Conservation (phyloP, 2,329 filamentous ascomycete species). For the Acrodontium crateriforme region DNA sequence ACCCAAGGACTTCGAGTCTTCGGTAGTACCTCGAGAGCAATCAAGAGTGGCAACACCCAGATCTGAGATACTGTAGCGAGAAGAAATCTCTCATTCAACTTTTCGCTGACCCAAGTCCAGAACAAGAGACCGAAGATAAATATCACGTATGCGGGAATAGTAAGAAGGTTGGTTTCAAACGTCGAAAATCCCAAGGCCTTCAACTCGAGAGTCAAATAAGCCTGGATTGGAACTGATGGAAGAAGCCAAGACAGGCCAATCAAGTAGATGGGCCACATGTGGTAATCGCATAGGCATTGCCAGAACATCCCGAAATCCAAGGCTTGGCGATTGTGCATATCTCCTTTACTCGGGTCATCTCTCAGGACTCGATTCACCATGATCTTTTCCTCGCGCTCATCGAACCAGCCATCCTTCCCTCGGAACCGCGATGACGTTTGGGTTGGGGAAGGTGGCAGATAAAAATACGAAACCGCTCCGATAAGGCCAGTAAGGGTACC, state of each 20-base stretch:
- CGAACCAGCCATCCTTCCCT: conserved; percentile 49
- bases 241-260: conserved; percentile 32
- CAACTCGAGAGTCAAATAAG: conserved; percentile 28
- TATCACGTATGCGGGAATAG: conserved; percentile 31
- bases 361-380: conserved; percentile 49
- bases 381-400: conserved; percentile 46
- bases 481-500: conserved; percentile 40
- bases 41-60: conserved; percentile 28
- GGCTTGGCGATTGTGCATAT: conserved; percentile 47
- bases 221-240: conserved; percentile 23
- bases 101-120: conserved; percentile 35
- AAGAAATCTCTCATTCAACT: conserved; percentile 38
- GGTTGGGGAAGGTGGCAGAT: conserved; percentile 46
- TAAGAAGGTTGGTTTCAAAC: conserved; percentile 30
- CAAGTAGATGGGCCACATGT: conserved; percentile 44
- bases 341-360: conserved; percentile 48
- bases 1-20: conserved; percentile 24
- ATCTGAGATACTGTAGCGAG: conserved; percentile 30
- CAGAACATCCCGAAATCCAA: conserved; percentile 35
- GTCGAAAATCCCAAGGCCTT: conserved; percentile 26
- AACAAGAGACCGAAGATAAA: conserved; percentile 38
- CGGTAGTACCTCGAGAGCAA: conserved; percentile 24
- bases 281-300: conserved; percentile 38
- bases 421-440: conserved; percentile 49
- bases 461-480: conserved; percentile 39